phyloP scores from a whole-genome alignment of 257 asterid species.

The Solanum stenotomum region DNA sequence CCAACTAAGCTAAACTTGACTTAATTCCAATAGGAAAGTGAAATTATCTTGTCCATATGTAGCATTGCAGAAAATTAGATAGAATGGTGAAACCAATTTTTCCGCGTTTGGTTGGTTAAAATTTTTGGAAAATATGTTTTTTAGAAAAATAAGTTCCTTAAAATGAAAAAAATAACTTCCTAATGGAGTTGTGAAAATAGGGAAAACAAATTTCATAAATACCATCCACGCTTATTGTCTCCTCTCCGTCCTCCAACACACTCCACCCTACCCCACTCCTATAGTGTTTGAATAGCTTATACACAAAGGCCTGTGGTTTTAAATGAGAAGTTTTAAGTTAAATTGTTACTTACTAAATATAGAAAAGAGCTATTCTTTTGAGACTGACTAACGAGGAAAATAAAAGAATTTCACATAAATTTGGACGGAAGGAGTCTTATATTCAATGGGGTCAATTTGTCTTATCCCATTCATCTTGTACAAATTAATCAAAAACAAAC shows the following conservation, averaged over 20 bases:
- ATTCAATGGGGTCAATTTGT: background rate
- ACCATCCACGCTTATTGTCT: background rate
- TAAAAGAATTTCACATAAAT: background rate
- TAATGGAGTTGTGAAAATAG: background rate
- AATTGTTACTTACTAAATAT: background rate
- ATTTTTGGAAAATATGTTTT: background rate
- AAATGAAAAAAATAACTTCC: background rate
- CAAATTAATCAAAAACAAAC: background rate
- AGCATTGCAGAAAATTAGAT: background rate
- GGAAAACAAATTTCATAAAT: background rate
- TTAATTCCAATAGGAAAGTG: background rate
- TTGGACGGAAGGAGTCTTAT: background rate
- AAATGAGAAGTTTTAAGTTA: background rate
- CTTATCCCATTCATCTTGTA: background rate
- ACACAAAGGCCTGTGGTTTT: background rate
- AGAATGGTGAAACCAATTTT: background rate
- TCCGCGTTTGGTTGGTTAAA: accelerated
- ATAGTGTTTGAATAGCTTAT: background rate
- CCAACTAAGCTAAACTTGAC: background rate
- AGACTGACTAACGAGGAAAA: background rate
- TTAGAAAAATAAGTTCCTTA: background rate
- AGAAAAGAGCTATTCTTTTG: background rate
- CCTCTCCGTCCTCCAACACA: background rate
- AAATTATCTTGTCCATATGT: background rate
- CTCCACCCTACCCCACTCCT: background rate